phyloP scores from a whole-genome alignment of 352 stramenopile genomes.

The Poterioochromonas sp. region DNA sequence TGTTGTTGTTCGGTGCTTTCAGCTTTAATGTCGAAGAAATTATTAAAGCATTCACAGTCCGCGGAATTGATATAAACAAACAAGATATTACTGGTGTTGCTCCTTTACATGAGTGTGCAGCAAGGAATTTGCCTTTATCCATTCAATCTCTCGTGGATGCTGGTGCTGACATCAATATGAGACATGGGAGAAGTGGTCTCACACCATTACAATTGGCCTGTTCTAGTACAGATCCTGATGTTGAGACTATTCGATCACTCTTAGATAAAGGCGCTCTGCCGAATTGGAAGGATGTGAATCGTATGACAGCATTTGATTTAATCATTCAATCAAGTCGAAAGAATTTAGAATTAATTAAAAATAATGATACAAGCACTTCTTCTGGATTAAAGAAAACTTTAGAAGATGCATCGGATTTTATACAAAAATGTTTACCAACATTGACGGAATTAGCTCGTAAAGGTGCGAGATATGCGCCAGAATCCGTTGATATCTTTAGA shows the following conservation, averaged over 20 bases:
- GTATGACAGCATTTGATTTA: not conserved
- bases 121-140: not conserved
- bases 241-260: slow-evolving; percentile 6
- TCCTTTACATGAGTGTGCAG: slow-evolving; percentile 18
- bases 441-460: slow-evolving; percentile 7
- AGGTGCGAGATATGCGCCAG: not conserved
- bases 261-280: slow-evolving; percentile 22
- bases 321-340: not conserved
- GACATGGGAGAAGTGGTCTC: slow-evolving; percentile 14
- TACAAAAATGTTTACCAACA: not conserved
- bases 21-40: not conserved
- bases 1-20: not conserved
- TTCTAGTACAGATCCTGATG: not conserved
- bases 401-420: not conserved
- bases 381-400: not conserved
- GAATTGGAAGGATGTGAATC: slow-evolving; percentile 7
- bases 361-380: not conserved
- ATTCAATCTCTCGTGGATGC: not conserved
- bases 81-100: not conserved
- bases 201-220: slow-evolving; percentile 26
- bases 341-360: not conserved
- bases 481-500: not conserved
- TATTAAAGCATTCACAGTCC: not conserved
- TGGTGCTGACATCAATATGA: slow-evolving; percentile 24
- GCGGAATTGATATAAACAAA: slow-evolving; percentile 2